Evolutionary conservation across 106 monocot genomes (phyloP).

Genomic region (Xerophyta viscosa): DNA sequence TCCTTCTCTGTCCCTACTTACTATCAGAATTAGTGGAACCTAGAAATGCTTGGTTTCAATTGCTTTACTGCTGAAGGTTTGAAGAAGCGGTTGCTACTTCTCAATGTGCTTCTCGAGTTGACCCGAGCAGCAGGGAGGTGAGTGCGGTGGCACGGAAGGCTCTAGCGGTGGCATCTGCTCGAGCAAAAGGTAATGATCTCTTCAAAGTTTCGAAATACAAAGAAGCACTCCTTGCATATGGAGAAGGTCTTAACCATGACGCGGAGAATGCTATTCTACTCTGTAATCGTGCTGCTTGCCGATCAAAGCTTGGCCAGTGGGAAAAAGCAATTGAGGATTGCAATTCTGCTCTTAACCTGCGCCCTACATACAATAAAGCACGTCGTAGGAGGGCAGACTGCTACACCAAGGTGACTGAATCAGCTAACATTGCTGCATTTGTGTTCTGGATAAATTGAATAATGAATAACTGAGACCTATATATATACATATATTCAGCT

Average conservation of each 20-base stretch:
- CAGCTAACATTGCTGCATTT: neutral
- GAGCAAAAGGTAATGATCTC: constrained; percentile 35
- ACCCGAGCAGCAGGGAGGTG: constrained; percentile 30
- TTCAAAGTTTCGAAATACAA: constrained; percentile 23
- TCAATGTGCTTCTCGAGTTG: constrained; percentile 25
- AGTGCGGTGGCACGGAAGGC: constrained; percentile 7
- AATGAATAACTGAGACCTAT: neutral
- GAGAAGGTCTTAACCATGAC: constrained; percentile 26
- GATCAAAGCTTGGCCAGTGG: constrained; percentile 20
- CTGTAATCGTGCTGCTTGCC: constrained; percentile 36
- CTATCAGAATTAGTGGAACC: too few relatives aligned
- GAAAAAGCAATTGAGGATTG: constrained; percentile 40
- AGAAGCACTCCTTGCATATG: constrained; percentile 29
- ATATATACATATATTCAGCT: neutral
- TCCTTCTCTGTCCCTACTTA: too few relatives aligned
- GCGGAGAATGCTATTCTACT: constrained; percentile 27
- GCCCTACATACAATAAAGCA: constrained; percentile 30
- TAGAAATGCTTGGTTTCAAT: too few relatives aligned
- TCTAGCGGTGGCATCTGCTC: constrained; percentile 18
- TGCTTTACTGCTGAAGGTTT: constrained; percentile 17
- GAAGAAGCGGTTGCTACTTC: constrained; percentile 23
- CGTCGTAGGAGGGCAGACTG: constrained; percentile 35
- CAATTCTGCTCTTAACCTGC: constrained; percentile 14
- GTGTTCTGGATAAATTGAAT: neutral
- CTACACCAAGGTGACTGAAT: constrained; percentile 20